Conservation (phyloP, 2,329 filamentous ascomycete genomes). For the Aspergillus aculeatinus region DNA sequence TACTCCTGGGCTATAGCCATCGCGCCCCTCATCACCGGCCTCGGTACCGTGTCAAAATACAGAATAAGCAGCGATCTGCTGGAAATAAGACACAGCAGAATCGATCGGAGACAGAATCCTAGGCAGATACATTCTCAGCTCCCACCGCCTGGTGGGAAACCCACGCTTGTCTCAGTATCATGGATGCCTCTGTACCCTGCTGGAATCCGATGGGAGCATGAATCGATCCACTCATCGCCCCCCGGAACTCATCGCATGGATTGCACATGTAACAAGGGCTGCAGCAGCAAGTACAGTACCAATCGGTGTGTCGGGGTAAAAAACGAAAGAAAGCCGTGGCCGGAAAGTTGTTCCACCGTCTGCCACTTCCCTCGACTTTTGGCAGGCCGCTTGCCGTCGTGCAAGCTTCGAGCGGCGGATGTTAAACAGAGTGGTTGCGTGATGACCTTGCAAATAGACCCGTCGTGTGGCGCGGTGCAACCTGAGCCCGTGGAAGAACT, state of each 20-base stretch:
- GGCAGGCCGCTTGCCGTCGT: background rate
- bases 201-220: background rate
- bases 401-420: constrained; percentile 6
- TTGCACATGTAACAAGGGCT: constrained; percentile 23
- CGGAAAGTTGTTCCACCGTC: constrained; percentile 20
- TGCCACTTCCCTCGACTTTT: constrained; percentile 8
- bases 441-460: constrained; percentile 6
- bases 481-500: constrained; percentile 21
- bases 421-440: constrained; percentile 8
- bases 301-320: constrained; percentile 6
- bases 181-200: background rate
- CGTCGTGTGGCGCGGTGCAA: background rate
- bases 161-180: background rate
- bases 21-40: too few species aligned
- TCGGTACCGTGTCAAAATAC: too few species aligned
- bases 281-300: constrained; percentile 20
- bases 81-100: constrained; percentile 15
- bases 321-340: constrained; percentile 4
- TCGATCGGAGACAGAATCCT: constrained; percentile 1
- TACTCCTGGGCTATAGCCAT: too few species aligned
- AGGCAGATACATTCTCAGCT: constrained; percentile 1
- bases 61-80: constrained; percentile 10
- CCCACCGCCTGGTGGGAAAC: constrained; percentile 15
- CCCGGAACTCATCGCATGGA: constrained; percentile 22
- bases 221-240: constrained; percentile 23